phyloP scores from a whole-genome alignment of 257 asterid genomes.

The Solanum chiquidenum region DNA sequence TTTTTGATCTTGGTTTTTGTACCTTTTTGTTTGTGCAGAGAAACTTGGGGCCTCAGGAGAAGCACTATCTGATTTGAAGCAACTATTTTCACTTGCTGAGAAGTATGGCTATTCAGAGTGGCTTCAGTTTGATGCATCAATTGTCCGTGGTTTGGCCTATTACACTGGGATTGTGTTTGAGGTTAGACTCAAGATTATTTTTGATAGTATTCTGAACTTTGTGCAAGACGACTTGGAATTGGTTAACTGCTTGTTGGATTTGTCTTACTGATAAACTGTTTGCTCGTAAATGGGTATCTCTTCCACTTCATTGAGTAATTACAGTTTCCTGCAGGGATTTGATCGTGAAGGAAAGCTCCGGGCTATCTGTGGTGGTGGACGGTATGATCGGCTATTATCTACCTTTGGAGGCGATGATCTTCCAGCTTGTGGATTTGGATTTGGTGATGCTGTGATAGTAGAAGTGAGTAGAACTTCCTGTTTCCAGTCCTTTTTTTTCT shows the following conservation, averaged over 20 bases:
- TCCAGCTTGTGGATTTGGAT: slow-evolving; percentile 99
- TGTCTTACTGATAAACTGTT: not conserved
- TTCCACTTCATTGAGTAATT: not conserved
- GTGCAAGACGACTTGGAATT: not conserved
- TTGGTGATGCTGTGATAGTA: slow-evolving; percentile 93
- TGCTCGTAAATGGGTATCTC: not conserved
- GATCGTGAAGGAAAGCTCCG: slow-evolving; percentile 88
- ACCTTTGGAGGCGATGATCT: slow-evolving; percentile 88
- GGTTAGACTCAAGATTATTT: slow-evolving; percentile 23
- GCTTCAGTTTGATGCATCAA: slow-evolving; percentile 98
- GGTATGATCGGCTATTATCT: slow-evolving; percentile 79
- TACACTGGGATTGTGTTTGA: slow-evolving; percentile 96
- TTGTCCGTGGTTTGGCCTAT: slow-evolving; percentile 93
- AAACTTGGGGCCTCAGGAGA: slow-evolving; percentile 75
- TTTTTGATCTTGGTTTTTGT: not conserved
- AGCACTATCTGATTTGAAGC: slow-evolving; percentile 71
- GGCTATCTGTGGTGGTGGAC: slow-evolving; percentile 98
- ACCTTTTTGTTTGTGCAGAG: slow-evolving; percentile 26
- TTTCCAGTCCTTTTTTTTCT: not conserved
- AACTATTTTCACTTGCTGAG: slow-evolving; percentile 78
- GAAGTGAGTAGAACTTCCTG: slow-evolving; percentile 53
- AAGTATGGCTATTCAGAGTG: slow-evolving; percentile 81
- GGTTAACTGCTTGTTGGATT: not conserved
- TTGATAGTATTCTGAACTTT: not conserved
- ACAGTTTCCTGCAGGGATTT: slow-evolving; percentile 52